phyloP scores from a whole-genome alignment of 495 filamentous ascomycete genomes.

The Immersiella caudata region DNA sequence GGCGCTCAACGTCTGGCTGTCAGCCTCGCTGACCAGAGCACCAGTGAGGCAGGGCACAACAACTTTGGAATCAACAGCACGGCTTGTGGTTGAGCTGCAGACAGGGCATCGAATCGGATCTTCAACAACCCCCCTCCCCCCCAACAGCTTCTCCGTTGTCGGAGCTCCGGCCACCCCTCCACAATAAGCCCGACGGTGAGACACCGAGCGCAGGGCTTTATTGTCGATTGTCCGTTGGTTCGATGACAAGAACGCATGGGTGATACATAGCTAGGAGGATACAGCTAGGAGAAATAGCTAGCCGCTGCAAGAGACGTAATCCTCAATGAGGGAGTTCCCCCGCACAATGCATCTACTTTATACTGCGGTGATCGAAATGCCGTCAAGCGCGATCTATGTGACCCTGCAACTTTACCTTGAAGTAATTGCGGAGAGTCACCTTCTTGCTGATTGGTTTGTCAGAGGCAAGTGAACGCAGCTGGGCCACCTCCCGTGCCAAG shows the following conservation, averaged over 20 bases:
- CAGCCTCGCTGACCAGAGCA: not conserved
- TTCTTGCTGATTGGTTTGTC: not conserved
- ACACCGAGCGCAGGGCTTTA: not conserved
- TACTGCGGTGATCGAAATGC: not conserved
- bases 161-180: not conserved
- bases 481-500: conserved; percentile 10
- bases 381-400: not conserved
- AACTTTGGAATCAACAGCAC: not conserved
- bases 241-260: not conserved
- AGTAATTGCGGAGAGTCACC: not conserved
- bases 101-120: conserved; percentile 3
- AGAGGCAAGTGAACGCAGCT: not conserved
- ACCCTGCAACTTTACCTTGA: not conserved
- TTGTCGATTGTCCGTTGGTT: not conserved
- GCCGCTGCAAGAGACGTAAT: not conserved
- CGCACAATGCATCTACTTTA: not conserved
- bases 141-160: conserved; percentile 10
- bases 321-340: not conserved
- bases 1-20: not conserved
- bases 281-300: not conserved
- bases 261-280: no score
- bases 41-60: not conserved
- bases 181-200: not conserved
- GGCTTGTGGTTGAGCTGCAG: conserved; percentile 5
- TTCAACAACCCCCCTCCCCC: not conserved